phyloP scores from a whole-genome alignment of 306 rosid species.

The Trifolium subterraneum region DNA sequence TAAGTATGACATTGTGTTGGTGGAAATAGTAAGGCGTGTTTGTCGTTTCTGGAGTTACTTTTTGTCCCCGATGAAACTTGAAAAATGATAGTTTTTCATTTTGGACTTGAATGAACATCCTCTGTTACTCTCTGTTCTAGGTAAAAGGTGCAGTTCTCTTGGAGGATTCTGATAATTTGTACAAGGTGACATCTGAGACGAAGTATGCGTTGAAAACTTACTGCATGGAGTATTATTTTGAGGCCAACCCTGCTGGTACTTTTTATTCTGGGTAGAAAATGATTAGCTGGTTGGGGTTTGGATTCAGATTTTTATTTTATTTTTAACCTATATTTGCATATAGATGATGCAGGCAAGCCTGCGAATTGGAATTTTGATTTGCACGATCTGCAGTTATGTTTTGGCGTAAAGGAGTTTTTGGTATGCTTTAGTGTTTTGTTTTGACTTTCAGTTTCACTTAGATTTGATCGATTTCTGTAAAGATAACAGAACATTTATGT shows the following conservation, averaged over 20 bases:
- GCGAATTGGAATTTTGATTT: conserved; percentile 64
- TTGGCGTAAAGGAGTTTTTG: conserved; percentile 93
- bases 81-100: conserved; percentile 4
- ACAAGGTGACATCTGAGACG: conserved; percentile 84
- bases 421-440: conserved; percentile 52
- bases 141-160: conserved; percentile 71
- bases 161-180: conserved; percentile 62
- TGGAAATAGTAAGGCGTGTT: background rate
- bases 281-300: conserved; percentile 21
- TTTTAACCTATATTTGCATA: conserved; percentile 34
- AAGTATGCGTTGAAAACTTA: conserved; percentile 79
- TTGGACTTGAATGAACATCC: conserved; percentile 26
- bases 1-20: conserved; percentile 17
- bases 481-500: conserved; percentile 34
- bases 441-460: conserved; percentile 20
- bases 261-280: conserved; percentile 7
- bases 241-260: conserved; percentile 63
- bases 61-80: conserved; percentile 2
- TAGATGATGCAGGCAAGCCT: conserved; percentile 57
- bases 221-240: conserved; percentile 82
- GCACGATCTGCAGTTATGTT: conserved; percentile 86
- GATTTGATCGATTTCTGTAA: conserved; percentile 22
- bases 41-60: background rate
- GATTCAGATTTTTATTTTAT: conserved; percentile 15
- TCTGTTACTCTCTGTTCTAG: conserved; percentile 48